phyloP scores from a whole-genome alignment of 1,139 yeast genomes.

The Kurtzmaniella quercitrusa region DNA sequence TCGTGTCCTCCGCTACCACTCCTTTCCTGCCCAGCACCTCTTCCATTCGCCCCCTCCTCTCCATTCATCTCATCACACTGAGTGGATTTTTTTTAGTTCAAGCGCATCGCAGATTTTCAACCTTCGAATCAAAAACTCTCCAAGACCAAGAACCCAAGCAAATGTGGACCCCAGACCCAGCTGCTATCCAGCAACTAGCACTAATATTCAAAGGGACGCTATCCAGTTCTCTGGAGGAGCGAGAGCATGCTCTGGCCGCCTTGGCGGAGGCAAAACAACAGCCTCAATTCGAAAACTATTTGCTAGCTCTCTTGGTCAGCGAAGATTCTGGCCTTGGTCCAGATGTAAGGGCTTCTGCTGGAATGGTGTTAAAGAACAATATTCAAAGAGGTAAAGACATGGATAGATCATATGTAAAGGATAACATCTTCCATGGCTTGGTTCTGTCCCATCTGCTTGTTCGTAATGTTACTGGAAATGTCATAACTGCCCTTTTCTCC shows the following conservation, averaged over 20 bases:
- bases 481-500: slow-evolving; percentile 75
- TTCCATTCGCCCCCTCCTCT: background rate
- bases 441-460: slow-evolving; percentile 56
- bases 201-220: slow-evolving; percentile 63
- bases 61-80: background rate
- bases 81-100: background rate
- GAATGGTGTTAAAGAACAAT: slow-evolving; percentile 76
- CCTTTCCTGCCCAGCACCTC: no score
- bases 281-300: slow-evolving; percentile 76
- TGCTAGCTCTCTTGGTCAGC: slow-evolving; percentile 62
- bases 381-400: slow-evolving; percentile 24
- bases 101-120: background rate
- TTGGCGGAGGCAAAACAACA: slow-evolving; percentile 63
- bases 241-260: slow-evolving; percentile 64
- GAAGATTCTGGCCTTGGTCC: slow-evolving; percentile 35
- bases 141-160: background rate
- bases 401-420: slow-evolving; percentile 52
- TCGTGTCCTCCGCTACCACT: no score
- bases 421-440: slow-evolving; percentile 67
- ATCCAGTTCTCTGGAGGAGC: slow-evolving; percentile 49
- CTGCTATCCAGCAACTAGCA: slow-evolving; percentile 58
- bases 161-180: slow-evolving; percentile 59
- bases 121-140: background rate
- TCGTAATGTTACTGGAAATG: slow-evolving; percentile 86
- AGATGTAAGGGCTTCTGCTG: slow-evolving; percentile 84